Percentiles rank a stretch among this genome's conserved stretches.
Conservation (phyloP, 805 yeast genomes). For the Zygoascus biomembranicola region DNA sequence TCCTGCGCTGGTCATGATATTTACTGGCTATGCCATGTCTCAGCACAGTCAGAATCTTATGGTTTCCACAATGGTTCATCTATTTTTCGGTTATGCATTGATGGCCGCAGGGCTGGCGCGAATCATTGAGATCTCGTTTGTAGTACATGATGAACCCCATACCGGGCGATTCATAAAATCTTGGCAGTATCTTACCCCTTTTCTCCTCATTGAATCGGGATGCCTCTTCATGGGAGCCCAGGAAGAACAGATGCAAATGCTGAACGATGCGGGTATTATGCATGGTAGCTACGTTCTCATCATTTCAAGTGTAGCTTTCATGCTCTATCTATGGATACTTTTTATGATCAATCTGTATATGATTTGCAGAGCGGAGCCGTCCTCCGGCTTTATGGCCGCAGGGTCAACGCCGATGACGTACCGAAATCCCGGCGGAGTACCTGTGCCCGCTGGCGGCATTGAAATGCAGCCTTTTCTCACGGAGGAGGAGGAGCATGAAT, state of each 20-base stretch:
- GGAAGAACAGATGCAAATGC: constrained; percentile 74
- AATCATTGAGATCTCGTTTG: constrained; percentile 68
- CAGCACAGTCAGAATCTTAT: constrained; percentile 71
- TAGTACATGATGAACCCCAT: constrained; percentile 49
- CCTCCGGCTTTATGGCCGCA: neutral
- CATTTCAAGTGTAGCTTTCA: constrained; percentile 62
- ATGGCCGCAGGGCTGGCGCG: constrained; percentile 72
- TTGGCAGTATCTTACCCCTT: constrained; percentile 83
- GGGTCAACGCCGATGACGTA: neutral
- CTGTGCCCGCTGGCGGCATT: constrained; percentile 7
- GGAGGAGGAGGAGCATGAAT: constrained; percentile 15
- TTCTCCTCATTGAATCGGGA: constrained; percentile 72
- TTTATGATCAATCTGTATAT: constrained; percentile 53
- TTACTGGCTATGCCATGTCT: constrained; percentile 93
- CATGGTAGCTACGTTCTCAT: constrained; percentile 76
- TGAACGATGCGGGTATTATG: constrained; percentile 69
- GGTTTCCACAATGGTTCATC: constrained; percentile 82
- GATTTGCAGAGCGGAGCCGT: constrained; percentile 22
- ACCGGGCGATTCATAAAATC: constrained; percentile 36
- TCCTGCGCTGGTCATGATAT: constrained; percentile 73
- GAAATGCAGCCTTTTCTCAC: constrained; percentile 24
- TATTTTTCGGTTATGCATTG: constrained; percentile 72
- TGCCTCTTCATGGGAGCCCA: constrained; percentile 84
- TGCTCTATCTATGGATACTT: constrained; percentile 60
- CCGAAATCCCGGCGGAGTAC: neutral